These are phyloP conservation scores for Mucor circinelloides DNA, from an alignment of 371 early-diverging fungal genomes.

Conservation along the genomic window DNA sequence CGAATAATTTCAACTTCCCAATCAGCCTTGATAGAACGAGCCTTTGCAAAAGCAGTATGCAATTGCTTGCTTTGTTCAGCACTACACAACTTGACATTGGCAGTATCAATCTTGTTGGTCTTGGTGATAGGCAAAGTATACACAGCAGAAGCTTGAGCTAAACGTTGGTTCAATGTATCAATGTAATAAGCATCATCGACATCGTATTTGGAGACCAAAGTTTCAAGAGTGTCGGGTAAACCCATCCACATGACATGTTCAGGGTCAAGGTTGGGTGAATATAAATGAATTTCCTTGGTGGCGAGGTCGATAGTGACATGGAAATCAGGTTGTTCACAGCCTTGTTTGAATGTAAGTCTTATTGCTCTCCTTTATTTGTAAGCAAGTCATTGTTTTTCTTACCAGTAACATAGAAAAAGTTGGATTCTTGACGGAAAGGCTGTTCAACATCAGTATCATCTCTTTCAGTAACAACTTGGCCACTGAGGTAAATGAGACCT, in stretches of 20 bases:
- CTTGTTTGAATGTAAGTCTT: neutral
- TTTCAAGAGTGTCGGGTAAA: conserved; percentile 56
- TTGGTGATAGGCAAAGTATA: conserved; percentile 40
- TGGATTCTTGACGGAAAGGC: conserved; percentile 85
- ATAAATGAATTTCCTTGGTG: conserved; percentile 61
- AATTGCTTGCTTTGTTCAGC: conserved; percentile 37
- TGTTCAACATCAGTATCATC: conserved; percentile 79
- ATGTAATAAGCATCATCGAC: conserved; percentile 67
- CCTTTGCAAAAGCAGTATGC: conserved; percentile 68
- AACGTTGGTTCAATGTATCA: conserved; percentile 23
- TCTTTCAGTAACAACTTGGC: conserved; percentile 65
- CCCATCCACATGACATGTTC: conserved; percentile 91
- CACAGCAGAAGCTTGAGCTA: conserved; percentile 37
- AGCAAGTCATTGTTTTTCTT: neutral
- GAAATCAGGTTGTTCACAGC: conserved; percentile 64
- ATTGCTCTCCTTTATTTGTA: no score
- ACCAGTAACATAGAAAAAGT: conserved; percentile 76
- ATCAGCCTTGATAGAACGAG: conserved; percentile 78
- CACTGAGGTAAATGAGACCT: conserved; percentile 71
- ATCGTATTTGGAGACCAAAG: conserved; percentile 57
- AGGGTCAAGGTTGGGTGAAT: conserved; percentile 68
- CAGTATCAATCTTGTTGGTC: neutral
- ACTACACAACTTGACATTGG: conserved; percentile 22
- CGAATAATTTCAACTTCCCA: conserved; percentile 81
- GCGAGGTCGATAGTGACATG: conserved; percentile 72